These are phyloP conservation scores for Geotrichum klebahnii DNA, from an alignment of 1,139 yeast species.

Conservation along the genomic window DNA sequence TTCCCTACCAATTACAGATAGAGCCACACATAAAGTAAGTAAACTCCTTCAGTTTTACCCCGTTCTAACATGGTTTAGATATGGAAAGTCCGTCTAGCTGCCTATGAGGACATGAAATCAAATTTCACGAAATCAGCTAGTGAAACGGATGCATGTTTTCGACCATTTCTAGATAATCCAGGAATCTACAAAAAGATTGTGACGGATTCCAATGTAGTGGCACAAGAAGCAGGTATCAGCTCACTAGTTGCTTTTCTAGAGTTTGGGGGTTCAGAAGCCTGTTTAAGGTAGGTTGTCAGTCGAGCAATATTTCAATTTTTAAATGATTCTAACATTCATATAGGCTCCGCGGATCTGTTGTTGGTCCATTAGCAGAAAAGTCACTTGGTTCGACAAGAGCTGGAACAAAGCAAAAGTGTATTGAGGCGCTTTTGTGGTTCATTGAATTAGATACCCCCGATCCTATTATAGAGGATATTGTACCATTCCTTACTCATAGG, in stretches of 20 bases:
- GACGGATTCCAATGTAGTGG: slow-evolving; percentile 81
- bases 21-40: slow-evolving; percentile 58
- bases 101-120: slow-evolving; percentile 64
- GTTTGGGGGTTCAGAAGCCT: slow-evolving; percentile 52
- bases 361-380: slow-evolving; percentile 68
- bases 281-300: slow-evolving; percentile 24
- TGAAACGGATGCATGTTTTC: slow-evolving; percentile 54
- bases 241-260: slow-evolving; percentile 56
- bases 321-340: slow-evolving; percentile 2
- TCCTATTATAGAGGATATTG: slow-evolving; percentile 61
- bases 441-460: slow-evolving; percentile 66
- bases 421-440: slow-evolving; percentile 57
- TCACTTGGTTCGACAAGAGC: slow-evolving; percentile 74
- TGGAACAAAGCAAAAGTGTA: slow-evolving; percentile 64
- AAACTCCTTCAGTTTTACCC: too few species aligned
- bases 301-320: too few species aligned
- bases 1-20: slow-evolving; percentile 59
- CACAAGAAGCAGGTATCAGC: slow-evolving; percentile 76
- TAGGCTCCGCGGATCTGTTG: slow-evolving; percentile 44
- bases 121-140: slow-evolving; percentile 53
- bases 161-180: slow-evolving; percentile 47
- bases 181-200: slow-evolving; percentile 55
- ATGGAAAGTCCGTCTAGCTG: slow-evolving; percentile 88
- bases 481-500: slow-evolving; percentile 59
- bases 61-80: slow-evolving; percentile 32